These are phyloP conservation scores for Cercospora brassicicola DNA, from an alignment of 2,329 filamentous ascomycete species.

Conservation along the genomic window DNA sequence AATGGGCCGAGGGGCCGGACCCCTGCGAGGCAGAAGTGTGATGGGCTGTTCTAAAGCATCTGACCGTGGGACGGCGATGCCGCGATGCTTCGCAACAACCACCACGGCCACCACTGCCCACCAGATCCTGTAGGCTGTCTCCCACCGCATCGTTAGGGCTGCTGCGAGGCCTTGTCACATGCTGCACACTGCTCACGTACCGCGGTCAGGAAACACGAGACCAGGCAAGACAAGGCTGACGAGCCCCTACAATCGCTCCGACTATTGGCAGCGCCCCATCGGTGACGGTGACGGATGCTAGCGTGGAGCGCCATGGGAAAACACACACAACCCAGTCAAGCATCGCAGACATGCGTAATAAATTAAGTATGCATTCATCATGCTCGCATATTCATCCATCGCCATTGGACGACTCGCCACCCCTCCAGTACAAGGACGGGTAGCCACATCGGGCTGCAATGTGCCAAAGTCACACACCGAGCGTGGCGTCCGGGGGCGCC, in stretches of 20 bases:
- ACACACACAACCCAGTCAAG: not conserved
- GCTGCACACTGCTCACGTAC: not conserved
- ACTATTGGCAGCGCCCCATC: not conserved
- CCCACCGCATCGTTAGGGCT: not conserved
- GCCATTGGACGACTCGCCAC: conserved; percentile 2
- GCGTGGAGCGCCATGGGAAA: not conserved
- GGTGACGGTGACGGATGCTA: not conserved
- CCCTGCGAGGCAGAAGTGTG: not conserved
- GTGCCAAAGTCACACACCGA: conserved; percentile 2
- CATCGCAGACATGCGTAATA: not conserved
- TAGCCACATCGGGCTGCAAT: conserved; percentile 12
- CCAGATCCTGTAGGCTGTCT: not conserved
- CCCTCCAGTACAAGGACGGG: not conserved
- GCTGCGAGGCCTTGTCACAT: not conserved
- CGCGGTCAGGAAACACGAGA: not conserved
- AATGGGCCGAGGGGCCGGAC: not conserved
- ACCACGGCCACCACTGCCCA: not conserved
- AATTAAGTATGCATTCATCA: conserved; percentile 9
- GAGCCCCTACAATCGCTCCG: not conserved
- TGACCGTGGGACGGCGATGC: not conserved
- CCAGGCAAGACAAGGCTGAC: not conserved
- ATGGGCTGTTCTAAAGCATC: not conserved
- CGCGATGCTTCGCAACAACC: not conserved
- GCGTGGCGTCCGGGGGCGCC: not conserved
- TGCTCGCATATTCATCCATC: not conserved